Evolutionary conservation across 169 alveolate genomes (phyloP).

Genomic region (Neospora caninum): DNA sequence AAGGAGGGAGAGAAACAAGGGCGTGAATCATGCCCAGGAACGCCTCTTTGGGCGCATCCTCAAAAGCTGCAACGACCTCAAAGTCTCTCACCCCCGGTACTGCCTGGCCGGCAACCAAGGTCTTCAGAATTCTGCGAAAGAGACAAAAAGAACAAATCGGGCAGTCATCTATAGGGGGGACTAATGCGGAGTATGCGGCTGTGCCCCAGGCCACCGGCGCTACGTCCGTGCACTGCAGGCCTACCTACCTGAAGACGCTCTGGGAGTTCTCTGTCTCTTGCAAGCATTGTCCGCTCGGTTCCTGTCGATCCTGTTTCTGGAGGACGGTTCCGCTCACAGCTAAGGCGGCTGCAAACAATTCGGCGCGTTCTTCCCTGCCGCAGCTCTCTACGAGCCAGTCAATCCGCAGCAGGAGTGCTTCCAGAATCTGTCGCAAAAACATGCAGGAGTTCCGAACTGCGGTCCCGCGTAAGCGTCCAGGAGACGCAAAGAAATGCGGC

Average conservation of each 20-base stretch:
- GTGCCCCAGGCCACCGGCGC: background rate
- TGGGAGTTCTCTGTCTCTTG: background rate
- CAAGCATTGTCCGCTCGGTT: background rate
- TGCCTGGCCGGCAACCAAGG: background rate
- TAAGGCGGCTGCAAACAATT: background rate
- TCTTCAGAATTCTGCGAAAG: background rate
- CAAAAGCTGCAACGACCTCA: background rate
- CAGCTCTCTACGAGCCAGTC: background rate
- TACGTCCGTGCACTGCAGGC: background rate
- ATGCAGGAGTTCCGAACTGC: background rate
- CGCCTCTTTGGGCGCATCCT: background rate
- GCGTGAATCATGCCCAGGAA: background rate
- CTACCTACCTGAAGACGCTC: background rate
- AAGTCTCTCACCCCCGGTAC: background rate
- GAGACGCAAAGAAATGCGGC: too few species aligned
- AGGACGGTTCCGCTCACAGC: background rate
- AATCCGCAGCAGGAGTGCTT: background rate
- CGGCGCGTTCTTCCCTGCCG: background rate
- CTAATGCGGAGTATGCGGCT: background rate
- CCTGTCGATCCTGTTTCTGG: background rate
- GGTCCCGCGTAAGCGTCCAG: too few species aligned
- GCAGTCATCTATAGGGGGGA: background rate
- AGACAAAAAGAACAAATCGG: background rate
- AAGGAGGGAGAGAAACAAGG: background rate
- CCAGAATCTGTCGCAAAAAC: background rate